These are phyloP conservation scores for Kalaharituber pfeilii DNA, from an alignment of 2,329 filamentous ascomycete genomes.

Conservation along the genomic window DNA sequence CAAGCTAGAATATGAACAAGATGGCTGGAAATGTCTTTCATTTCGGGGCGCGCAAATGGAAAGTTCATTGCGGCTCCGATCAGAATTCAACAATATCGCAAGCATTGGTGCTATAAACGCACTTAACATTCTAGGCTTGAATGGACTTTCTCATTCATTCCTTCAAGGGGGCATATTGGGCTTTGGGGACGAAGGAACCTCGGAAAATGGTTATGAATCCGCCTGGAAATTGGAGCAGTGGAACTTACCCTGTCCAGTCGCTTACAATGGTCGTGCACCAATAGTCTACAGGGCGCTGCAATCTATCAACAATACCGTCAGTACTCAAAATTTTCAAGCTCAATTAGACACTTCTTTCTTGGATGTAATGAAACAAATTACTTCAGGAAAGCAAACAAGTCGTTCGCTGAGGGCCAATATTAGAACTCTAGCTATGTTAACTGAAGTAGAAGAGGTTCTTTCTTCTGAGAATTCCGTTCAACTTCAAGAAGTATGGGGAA, in stretches of 20 bases:
- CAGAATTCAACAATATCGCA: slow-evolving; percentile 38
- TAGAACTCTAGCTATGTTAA: slow-evolving; percentile 50
- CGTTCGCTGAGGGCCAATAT: slow-evolving; percentile 26
- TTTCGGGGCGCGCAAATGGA: slow-evolving; percentile 87
- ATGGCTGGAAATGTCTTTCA: slow-evolving; percentile 70
- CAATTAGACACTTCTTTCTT: slow-evolving; percentile 45
- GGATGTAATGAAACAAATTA: slow-evolving; percentile 30
- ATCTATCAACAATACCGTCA: slow-evolving; percentile 49
- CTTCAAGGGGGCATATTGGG: slow-evolving; percentile 44
- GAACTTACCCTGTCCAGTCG: slow-evolving; percentile 62
- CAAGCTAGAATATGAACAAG: slow-evolving; percentile 73
- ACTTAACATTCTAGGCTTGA: slow-evolving; percentile 62
- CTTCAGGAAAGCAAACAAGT: slow-evolving; percentile 22
- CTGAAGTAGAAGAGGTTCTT: slow-evolving; percentile 66
- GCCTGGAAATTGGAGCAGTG: slow-evolving; percentile 75
- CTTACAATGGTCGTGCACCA: slow-evolving; percentile 44
- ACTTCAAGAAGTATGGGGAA: slow-evolving; percentile 42
- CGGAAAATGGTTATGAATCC: slow-evolving; percentile 59
- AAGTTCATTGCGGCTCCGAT: slow-evolving; percentile 52
- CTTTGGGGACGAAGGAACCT: slow-evolving; percentile 36
- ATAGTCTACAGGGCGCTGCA: slow-evolving; percentile 69
- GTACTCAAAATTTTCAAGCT: slow-evolving; percentile 36
- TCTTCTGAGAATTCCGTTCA: slow-evolving; percentile 42
- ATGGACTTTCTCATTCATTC: slow-evolving; percentile 69
- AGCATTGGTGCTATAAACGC: slow-evolving; percentile 56